Conservation (phyloP, 768 basidiomycete genomes). For the Artomyces pyxidatus region DNA sequence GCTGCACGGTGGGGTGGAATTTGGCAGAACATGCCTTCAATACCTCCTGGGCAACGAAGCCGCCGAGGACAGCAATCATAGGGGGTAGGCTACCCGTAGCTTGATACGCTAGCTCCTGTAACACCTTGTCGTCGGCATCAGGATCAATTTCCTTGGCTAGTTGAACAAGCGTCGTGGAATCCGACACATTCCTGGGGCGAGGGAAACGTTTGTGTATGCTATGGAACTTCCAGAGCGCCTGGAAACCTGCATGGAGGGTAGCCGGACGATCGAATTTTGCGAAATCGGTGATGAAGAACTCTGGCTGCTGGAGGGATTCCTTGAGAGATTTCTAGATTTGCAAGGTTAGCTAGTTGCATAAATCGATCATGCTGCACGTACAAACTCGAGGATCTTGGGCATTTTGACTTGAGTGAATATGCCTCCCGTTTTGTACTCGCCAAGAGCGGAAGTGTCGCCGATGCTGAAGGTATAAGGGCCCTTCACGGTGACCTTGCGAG, state of each 20-base stretch:
- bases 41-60: constrained; percentile 96
- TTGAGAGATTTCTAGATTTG: constrained; percentile 76
- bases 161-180: constrained; percentile 63
- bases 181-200: constrained; percentile 71
- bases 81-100: constrained; percentile 88
- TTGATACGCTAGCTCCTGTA: constrained; percentile 85
- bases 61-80: constrained; percentile 88
- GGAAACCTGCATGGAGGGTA: constrained; percentile 89
- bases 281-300: constrained; percentile 92
- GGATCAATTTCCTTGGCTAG: constrained; percentile 72
- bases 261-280: constrained; percentile 93
- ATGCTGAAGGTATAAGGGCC: constrained; percentile 98
- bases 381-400: constrained; percentile 94
- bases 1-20: constrained; percentile 94
- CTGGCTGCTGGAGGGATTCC: constrained; percentile 75
- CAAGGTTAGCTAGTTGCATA: not conserved
- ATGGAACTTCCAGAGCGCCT: constrained; percentile 78
- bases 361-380: constrained; percentile 32
- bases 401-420: constrained; percentile 99
- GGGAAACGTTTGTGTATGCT: constrained; percentile 63
- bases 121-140: constrained; percentile 72
- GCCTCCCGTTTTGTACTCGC: constrained; percentile 79
- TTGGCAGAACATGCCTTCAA: constrained; percentile 96
- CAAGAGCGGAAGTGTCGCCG: constrained; percentile 77
- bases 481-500: constrained; percentile 86